phyloP scores from a whole-genome alignment of 176 grass and related monocot species.

The Musa troglodytarum region DNA sequence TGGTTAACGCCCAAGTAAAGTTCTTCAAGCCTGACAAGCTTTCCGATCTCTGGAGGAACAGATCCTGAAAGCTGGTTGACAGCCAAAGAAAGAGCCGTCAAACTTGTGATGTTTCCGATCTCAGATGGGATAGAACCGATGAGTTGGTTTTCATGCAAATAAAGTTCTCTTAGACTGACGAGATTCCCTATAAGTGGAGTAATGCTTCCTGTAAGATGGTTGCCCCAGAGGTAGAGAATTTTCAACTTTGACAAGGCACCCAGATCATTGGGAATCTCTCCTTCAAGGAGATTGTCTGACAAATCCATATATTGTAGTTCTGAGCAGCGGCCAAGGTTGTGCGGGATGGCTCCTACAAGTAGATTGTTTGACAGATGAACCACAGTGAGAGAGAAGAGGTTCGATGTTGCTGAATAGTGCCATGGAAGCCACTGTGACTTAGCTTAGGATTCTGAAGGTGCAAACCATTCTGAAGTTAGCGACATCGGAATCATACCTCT shows the following conservation, averaged over 20 bases:
- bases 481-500: constrained; percentile 34
- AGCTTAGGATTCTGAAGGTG: constrained; percentile 26
- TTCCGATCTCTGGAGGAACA: constrained; percentile 28
- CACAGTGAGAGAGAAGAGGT: neutral
- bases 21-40: constrained; percentile 16
- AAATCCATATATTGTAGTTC: constrained; percentile 26
- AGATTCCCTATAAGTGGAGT: neutral
- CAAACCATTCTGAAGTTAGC: constrained; percentile 5
- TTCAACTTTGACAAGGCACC: neutral
- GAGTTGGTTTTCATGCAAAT: neutral
- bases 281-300: constrained; percentile 20
- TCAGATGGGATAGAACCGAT: neutral
- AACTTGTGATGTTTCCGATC: too few relatives aligned
- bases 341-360: constrained; percentile 26
- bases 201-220: neutral
- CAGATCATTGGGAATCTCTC: neutral
- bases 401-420: constrained; percentile 15
- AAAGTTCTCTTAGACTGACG: too few relatives aligned
- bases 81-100: neutral
- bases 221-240: neutral
- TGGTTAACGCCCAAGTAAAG: constrained; percentile 45
- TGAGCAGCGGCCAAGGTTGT: constrained; percentile 14
- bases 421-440: constrained; percentile 17
- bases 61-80: constrained; percentile 22
- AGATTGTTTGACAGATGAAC: constrained; percentile 26